Evolutionary conservation across 768 basidiomycete species (phyloP).

Genomic region (Kondoa malvinella): DNA sequence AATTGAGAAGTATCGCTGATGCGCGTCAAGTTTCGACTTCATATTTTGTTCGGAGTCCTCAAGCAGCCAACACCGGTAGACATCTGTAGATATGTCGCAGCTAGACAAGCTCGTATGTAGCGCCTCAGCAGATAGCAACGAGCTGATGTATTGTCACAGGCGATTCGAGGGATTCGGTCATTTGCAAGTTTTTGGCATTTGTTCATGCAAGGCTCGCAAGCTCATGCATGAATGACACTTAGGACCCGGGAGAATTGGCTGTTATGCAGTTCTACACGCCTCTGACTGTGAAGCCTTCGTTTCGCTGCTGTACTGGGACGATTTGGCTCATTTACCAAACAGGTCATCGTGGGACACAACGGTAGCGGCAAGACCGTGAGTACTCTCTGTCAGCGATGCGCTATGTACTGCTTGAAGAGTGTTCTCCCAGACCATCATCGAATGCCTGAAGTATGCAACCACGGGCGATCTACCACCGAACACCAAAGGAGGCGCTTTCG

Average conservation of each 20-base stretch:
- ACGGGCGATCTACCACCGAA: conserved; percentile 96
- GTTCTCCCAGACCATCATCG: conserved; percentile 60
- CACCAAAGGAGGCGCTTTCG: conserved; percentile 92
- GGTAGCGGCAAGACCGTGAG: conserved; percentile 82
- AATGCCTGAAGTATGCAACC: conserved; percentile 96
- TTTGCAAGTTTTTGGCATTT: background rate
- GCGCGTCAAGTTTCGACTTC: background rate
- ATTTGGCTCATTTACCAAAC: background rate
- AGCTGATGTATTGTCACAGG: background rate
- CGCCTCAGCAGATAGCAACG: background rate
- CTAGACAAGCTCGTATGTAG: background rate
- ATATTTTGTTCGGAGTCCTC: too few species aligned
- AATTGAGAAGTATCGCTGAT: background rate
- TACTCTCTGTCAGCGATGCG: background rate
- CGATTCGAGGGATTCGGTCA: conserved; percentile 7
- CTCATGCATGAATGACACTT: background rate
- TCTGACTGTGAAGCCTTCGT: conserved; percentile 44
- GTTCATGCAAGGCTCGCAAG: background rate
- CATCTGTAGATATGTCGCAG: background rate
- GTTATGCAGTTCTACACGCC: conserved; percentile 94
- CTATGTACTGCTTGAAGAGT: background rate
- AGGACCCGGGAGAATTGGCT: conserved; percentile 8
- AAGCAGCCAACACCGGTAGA: too few species aligned
- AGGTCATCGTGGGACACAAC: conserved; percentile 86
- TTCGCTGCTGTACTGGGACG: background rate